phyloP scores from a whole-genome alignment of 1,284 basidiomycete genomes.

The Cryptococcus wingfieldii region DNA sequence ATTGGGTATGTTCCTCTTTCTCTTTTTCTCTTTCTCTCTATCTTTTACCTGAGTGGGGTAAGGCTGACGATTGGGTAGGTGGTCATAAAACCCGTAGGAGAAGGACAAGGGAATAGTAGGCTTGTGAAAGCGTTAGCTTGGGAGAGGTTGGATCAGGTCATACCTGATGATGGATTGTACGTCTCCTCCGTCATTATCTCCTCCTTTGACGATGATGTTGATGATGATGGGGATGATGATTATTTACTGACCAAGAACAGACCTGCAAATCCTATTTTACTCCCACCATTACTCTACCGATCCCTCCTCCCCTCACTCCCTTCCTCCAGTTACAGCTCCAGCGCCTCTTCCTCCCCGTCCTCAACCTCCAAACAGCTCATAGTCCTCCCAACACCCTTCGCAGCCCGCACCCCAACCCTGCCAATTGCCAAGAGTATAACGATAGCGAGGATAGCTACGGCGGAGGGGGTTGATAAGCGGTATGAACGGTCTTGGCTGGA shows the following conservation, averaged over 20 bases:
- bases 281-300: slow-evolving; percentile 44
- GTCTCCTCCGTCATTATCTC: slow-evolving; percentile 2
- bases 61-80: not conserved
- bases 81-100: slow-evolving; percentile 35
- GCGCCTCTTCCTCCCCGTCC: too few species aligned
- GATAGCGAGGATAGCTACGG: slow-evolving; percentile 77
- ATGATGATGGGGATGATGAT: too few species aligned
- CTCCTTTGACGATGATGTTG: too few species aligned
- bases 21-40: slow-evolving; percentile 2
- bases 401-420: slow-evolving; percentile 55
- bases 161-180: slow-evolving; percentile 27
- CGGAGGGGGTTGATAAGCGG: slow-evolving; percentile 66
- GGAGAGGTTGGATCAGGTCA: slow-evolving; percentile 48
- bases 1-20: slow-evolving; percentile 65
- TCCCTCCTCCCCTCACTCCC: slow-evolving; percentile 22
- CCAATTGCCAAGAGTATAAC: slow-evolving; percentile 71
- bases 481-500: slow-evolving; percentile 69
- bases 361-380: slow-evolving; percentile 15
- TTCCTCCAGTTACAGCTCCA: slow-evolving; percentile 2
- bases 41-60: not conserved
- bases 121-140: slow-evolving; percentile 60
- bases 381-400: slow-evolving; percentile 47
- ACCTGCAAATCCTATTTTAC: slow-evolving; percentile 57
- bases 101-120: slow-evolving; percentile 18
- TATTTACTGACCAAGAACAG: slow-evolving; percentile 6